These are phyloP conservation scores for Amaranthus palmeri DNA, from an alignment of 148 eudicot species.

Conservation along the genomic window DNA sequence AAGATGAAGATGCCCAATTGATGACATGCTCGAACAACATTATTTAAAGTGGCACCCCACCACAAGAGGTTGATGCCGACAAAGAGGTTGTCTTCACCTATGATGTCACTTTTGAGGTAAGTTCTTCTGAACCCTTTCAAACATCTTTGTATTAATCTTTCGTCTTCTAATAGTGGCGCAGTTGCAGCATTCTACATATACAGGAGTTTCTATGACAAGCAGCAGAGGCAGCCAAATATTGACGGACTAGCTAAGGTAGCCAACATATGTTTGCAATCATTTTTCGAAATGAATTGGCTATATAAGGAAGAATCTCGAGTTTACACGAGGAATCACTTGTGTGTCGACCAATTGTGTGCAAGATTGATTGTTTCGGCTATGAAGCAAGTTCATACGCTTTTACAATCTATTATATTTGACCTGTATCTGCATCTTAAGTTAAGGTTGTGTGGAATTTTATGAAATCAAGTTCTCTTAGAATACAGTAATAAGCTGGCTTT, in stretches of 20 bases:
- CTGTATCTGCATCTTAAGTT: too few species aligned
- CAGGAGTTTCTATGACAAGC: slow-evolving; percentile 43
- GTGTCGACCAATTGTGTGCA: not conserved
- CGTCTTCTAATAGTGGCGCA: slow-evolving; percentile 41
- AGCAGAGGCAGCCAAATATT: slow-evolving; percentile 28
- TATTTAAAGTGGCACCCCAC: slow-evolving; percentile 40
- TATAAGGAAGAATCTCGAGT: not conserved
- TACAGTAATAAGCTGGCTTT: not conserved
- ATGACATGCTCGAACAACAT: slow-evolving; percentile 46
- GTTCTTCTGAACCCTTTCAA: not conserved
- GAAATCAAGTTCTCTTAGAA: too few species aligned
- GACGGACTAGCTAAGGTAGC: slow-evolving; percentile 27
- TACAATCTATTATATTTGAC: too few species aligned
- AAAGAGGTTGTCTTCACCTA: slow-evolving; percentile 52
- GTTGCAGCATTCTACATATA: slow-evolving; percentile 67
- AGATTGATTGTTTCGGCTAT: not conserved
- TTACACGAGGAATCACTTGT: slow-evolving; percentile 4
- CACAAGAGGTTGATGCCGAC: slow-evolving; percentile 48
- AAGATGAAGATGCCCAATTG: slow-evolving; percentile 46
- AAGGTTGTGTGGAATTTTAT: too few species aligned
- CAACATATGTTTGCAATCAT: not conserved
- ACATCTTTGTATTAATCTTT: not conserved
- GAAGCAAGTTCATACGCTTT: slow-evolving; percentile 7
- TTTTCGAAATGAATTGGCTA: not conserved
- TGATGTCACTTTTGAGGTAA: slow-evolving; percentile 59